These are phyloP conservation scores for Claviceps sp. DNA, from an alignment of 2,329 filamentous ascomycete species.

Conservation along the genomic window DNA sequence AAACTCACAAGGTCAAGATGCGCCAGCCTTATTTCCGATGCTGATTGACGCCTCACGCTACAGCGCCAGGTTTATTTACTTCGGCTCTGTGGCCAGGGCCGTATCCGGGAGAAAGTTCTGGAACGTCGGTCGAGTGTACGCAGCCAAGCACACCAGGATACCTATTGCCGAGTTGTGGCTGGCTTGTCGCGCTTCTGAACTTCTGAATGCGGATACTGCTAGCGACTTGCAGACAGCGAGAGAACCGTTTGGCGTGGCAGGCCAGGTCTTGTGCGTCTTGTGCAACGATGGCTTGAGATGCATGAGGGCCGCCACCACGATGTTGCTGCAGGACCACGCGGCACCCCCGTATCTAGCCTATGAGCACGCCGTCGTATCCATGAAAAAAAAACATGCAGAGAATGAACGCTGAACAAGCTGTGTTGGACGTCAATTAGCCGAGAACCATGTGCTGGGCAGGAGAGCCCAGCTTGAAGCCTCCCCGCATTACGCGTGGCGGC, in stretches of 20 bases:
- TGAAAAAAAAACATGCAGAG: background rate
- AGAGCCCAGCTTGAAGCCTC: background rate
- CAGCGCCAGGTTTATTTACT: background rate
- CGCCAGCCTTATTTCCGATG: background rate
- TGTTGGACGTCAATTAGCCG: slow-evolving; percentile 3
- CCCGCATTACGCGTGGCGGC: background rate
- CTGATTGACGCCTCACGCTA: background rate
- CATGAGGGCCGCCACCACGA: slow-evolving; percentile 1
- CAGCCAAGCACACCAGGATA: background rate
- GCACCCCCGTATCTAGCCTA: background rate
- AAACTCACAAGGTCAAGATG: background rate
- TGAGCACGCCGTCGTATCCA: slow-evolving; percentile 1
- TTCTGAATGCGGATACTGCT: slow-evolving; percentile 5
- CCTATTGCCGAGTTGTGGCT: slow-evolving; percentile 1
- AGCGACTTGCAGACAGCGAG: slow-evolving; percentile 5
- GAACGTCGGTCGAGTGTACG: background rate
- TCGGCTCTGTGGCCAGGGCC: background rate
- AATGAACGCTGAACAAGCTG: background rate
- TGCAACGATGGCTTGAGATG: slow-evolving; percentile 1
- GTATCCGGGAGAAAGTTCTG: background rate
- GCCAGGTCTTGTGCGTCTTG: slow-evolving; percentile 2
- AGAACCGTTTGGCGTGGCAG: slow-evolving; percentile 3
- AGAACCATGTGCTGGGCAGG: background rate
- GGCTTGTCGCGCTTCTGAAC: slow-evolving; percentile 3
- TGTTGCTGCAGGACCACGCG: slow-evolving; percentile 1